These are phyloP conservation scores for Diaporthe eres DNA, from an alignment of 2,329 filamentous ascomycete species.

Conservation along the genomic window DNA sequence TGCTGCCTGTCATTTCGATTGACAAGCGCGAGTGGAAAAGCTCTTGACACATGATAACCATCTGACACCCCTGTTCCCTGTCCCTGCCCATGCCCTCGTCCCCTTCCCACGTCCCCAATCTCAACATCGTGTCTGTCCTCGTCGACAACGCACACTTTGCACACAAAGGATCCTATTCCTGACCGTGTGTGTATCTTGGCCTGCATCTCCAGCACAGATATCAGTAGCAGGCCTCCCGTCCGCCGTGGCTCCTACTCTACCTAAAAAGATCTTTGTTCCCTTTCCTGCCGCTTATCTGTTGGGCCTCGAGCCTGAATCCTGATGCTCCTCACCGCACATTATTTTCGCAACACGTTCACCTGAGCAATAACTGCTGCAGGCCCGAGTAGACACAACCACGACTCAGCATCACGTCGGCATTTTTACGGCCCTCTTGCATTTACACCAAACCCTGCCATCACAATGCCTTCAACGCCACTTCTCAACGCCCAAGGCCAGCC, in stretches of 20 bases:
- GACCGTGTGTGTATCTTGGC: background rate
- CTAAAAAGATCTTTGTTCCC: background rate
- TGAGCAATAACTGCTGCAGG: background rate
- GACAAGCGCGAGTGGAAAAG: slow-evolving; percentile 6
- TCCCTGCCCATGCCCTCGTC: background rate
- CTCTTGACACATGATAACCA: slow-evolving; percentile 24
- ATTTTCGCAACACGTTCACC: background rate
- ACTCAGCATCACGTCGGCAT: background rate
- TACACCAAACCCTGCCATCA: background rate
- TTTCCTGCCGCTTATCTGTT: background rate
- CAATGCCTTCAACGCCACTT: slow-evolving; percentile 37
- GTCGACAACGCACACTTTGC: background rate
- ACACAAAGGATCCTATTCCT: background rate
- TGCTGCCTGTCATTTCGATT: slow-evolving; percentile 27
- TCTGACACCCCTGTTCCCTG: slow-evolving; percentile 15
- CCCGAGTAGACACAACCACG: background rate
- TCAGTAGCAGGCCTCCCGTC: background rate
- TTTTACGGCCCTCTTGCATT: background rate
- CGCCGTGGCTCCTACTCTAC: background rate
- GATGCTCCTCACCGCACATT: background rate
- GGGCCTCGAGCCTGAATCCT: background rate
- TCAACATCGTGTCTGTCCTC: background rate
- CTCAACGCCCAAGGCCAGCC: slow-evolving; percentile 40
- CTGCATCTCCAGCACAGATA: slow-evolving; percentile 4
- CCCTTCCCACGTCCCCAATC: background rate